Evolutionary conservation across 768 basidiomycete species (phyloP), one percentile per base, ranked within the genome.

Genomic region (Cystobasidium onofrii): DNA sequence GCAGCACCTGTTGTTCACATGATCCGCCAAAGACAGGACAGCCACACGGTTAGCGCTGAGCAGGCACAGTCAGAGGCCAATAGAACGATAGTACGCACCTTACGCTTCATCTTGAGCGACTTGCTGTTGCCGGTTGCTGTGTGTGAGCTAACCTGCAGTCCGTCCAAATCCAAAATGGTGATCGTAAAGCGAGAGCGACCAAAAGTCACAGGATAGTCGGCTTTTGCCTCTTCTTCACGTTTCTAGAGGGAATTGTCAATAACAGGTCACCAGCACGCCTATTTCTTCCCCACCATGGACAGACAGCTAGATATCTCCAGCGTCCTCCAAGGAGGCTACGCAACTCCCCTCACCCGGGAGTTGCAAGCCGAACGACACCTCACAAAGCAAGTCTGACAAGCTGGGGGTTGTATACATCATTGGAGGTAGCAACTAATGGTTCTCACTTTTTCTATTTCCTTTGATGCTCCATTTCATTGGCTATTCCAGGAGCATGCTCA

Each of bases 331-430:
- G 94, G 94, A 74, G 94, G 95, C 46, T 96, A 95, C 83, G 88
- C 90, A 73, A 92, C 97, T 82, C 90, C 93, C 18, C 86, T 91
- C 76, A 86, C 92, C 9, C 89, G 95, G 25, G 85, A 87, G 83
- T 94, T 90, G 88, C 95, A 99, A 82, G 85, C 86, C 29, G 86
- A 87, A 73, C 87, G 89, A 61, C 85, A 86, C 73, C 86, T 94
- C 79, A 88, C 88, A 29, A 94, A 92, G 81, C 86, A 75, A 55
- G 43, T 25, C 20, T 50, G n/a, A 34, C 69, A 3, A 20, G 27
- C 20, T 10, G 31, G n/a, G 7, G 25, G 31, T 55, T n/a, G 55
- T 9, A 7, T 25, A 33, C 23, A 57, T 23, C 23, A 57, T 7
- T 57, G n/a, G 9, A 7, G 9, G 18, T 43, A 43, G 41, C 41